Percentiles rank a stretch among this genome's conserved stretches.
Conservation (phyloP, 2,329 filamentous ascomycete genomes). For the Gnomoniopsis sp. region DNA sequence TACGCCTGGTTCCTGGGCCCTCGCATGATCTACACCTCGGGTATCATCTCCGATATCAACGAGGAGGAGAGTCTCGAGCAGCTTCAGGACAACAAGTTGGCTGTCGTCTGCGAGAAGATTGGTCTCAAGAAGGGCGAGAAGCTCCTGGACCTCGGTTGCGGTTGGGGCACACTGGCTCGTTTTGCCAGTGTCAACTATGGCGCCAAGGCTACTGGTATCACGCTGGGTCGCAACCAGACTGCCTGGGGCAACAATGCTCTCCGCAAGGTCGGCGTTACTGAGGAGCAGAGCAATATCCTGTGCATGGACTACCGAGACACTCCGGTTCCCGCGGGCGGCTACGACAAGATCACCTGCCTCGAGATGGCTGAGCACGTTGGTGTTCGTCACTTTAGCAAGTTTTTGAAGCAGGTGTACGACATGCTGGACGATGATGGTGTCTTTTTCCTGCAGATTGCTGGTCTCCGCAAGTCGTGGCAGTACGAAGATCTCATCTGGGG, state of each 20-base stretch:
- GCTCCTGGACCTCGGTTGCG: constrained; percentile 93
- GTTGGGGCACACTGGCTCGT: constrained; percentile 94
- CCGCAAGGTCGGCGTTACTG: constrained; percentile 74
- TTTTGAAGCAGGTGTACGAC: constrained; percentile 83
- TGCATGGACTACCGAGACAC: constrained; percentile 98
- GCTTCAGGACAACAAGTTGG: constrained; percentile 96
- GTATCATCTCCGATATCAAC: constrained; percentile 84
- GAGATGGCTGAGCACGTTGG: constrained; percentile 99
- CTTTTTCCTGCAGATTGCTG: constrained; percentile 94
- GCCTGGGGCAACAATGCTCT: constrained; percentile 93
- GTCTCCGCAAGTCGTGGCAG: constrained; percentile 92
- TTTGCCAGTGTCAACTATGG: constrained; percentile 93
- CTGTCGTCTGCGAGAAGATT: constrained; percentile 94
- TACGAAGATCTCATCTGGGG: constrained; percentile 98
- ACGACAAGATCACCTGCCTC: constrained; percentile 94
- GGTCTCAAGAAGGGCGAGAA: constrained; percentile 74
- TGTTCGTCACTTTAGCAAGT: constrained; percentile 78
- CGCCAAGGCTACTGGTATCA: constrained; percentile 78
- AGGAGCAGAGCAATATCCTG: constrained; percentile 86
- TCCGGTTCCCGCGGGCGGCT: constrained; percentile 71
- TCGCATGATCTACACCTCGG: constrained; percentile 98
- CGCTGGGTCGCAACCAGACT: constrained; percentile 92
- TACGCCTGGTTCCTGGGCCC: constrained; percentile 98
- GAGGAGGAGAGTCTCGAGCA: constrained; percentile 89
- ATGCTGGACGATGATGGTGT: constrained; percentile 96